A percentile compares a stretch with the other conserved stretches of the same genome.
Evolutionary conservation across 2,329 filamentous ascomycete genomes (phyloP).

Genomic region (Torrubiellomyces zombiae): DNA sequence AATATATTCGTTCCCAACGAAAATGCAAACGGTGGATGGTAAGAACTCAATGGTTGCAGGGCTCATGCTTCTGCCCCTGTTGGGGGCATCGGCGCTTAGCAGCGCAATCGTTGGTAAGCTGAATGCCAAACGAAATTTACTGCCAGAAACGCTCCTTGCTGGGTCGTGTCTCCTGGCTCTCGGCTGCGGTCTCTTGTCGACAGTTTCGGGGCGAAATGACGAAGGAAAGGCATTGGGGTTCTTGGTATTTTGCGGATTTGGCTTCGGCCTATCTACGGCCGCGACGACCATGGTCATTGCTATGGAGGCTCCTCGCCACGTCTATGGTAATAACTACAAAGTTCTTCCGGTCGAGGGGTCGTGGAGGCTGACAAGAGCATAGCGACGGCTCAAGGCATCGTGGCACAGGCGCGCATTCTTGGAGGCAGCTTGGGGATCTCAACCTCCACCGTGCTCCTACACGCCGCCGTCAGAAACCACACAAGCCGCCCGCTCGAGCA

Average conservation of each 20-base stretch:
- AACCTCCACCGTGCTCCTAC: constrained; percentile 29
- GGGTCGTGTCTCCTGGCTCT: constrained; percentile 26
- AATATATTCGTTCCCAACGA: constrained; percentile 31
- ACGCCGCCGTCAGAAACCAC: too few species aligned
- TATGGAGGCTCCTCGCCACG: constrained; percentile 22
- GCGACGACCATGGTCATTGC: constrained; percentile 28
- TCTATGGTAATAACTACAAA: constrained; percentile 24
- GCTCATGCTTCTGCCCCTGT: constrained; percentile 35
- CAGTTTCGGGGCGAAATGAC: constrained; percentile 13
- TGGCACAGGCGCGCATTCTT: constrained; percentile 33
- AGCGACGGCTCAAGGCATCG: constrained; percentile 35
- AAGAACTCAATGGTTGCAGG: constrained; percentile 29
- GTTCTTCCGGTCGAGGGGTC: too few species aligned
- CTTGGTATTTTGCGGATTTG: constrained; percentile 32
- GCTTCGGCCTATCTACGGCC: constrained; percentile 31
- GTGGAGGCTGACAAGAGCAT: constrained; percentile 5
- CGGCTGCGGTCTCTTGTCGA: constrained; percentile 30
- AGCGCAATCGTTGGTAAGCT: constrained; percentile 24
- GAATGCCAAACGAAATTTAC: constrained; percentile 22
- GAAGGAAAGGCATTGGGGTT: constrained; percentile 31
- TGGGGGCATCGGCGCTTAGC: constrained; percentile 29
- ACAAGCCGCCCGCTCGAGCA: too few species aligned
- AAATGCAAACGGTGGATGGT: constrained; percentile 31
- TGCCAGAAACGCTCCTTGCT: constrained; percentile 25
- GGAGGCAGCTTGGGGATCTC: constrained; percentile 39